phyloP scores from a whole-genome alignment of 2,329 filamentous ascomycete species.

The Microsporum canis region DNA sequence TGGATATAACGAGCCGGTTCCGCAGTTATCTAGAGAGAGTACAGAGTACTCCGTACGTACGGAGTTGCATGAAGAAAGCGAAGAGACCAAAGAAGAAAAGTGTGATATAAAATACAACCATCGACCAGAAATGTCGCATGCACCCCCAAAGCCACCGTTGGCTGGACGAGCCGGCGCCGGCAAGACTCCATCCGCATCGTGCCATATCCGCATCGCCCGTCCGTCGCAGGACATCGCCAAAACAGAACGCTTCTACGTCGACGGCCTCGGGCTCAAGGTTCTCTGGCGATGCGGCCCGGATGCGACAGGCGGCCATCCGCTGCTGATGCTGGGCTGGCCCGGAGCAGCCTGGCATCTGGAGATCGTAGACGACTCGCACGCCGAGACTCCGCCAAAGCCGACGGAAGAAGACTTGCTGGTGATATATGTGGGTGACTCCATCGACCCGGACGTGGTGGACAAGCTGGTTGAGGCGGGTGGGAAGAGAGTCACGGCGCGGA shows the following conservation, averaged over 20 bases:
- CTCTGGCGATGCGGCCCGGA: constrained; percentile 29
- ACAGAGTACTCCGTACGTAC: background rate
- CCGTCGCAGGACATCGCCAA: constrained; percentile 31
- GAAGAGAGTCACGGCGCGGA: constrained; percentile 28
- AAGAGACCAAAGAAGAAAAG: no score
- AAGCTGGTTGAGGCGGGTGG: constrained; percentile 28
- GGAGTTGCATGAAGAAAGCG: background rate
- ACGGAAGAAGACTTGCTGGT: constrained; percentile 37
- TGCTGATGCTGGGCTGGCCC: constrained; percentile 35
- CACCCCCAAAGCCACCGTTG: background rate
- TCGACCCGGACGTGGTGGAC: constrained; percentile 23
- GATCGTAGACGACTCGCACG: constrained; percentile 32
- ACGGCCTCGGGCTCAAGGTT: constrained; percentile 32
- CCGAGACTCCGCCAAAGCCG: constrained; percentile 22
- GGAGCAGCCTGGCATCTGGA: constrained; percentile 35
- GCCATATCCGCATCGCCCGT: constrained; percentile 32
- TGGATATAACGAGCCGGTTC: no score
- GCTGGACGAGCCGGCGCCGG: constrained; percentile 4
- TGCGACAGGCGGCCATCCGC: constrained; percentile 28
- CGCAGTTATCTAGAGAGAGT: no score
- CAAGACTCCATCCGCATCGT: constrained; percentile 7
- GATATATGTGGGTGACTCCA: constrained; percentile 32
- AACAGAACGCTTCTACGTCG: constrained; percentile 34
- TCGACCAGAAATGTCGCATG: no score
- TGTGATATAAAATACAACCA: no score